Conservation (phyloP, 2,329 filamentous ascomycete species). For the Anisogramma anomala region DNA sequence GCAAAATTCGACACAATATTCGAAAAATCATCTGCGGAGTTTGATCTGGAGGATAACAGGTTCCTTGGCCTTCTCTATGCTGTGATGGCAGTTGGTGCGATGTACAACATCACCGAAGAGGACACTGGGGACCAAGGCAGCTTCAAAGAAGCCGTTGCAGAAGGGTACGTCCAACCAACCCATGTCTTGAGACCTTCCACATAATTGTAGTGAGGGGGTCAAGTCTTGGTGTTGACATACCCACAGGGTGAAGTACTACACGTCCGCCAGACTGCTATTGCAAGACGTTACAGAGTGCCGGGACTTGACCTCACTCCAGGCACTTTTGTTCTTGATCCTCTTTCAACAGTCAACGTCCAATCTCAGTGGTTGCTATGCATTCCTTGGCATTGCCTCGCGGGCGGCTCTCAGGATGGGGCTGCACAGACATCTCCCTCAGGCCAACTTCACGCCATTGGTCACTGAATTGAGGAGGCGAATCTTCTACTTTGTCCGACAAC, state of each 20-base stretch:
- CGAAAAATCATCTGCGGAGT: constrained; percentile 50
- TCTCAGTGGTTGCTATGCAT: constrained; percentile 68
- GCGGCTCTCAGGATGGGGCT: constrained; percentile 67
- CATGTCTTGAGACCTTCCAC: neutral
- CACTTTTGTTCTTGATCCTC: constrained; percentile 67
- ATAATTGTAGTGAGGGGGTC: neutral
- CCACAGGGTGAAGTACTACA: constrained; percentile 62
- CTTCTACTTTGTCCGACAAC: constrained; percentile 57
- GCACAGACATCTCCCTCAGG: constrained; percentile 59
- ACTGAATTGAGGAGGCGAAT: constrained; percentile 51
- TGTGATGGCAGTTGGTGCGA: constrained; percentile 59
- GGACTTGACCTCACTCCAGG: constrained; percentile 62
- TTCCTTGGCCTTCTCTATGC: constrained; percentile 63
- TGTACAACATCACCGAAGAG: constrained; percentile 53
- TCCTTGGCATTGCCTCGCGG: constrained; percentile 65
- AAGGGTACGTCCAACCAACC: constrained; percentile 37
- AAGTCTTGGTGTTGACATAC: constrained; percentile 18
- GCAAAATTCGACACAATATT: constrained; percentile 68
- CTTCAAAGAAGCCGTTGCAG: constrained; percentile 41
- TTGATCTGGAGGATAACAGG: constrained; percentile 51
- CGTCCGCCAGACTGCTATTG: constrained; percentile 52
- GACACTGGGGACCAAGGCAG: constrained; percentile 34
- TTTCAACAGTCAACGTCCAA: constrained; percentile 73
- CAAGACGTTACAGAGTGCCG: constrained; percentile 58
- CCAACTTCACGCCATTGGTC: constrained; percentile 50